A percentile compares a stretch with the other conserved stretches of the same genome.
These are phyloP conservation scores for Candida koratica DNA, from an alignment of 805 yeast species.

Conservation along the genomic window DNA sequence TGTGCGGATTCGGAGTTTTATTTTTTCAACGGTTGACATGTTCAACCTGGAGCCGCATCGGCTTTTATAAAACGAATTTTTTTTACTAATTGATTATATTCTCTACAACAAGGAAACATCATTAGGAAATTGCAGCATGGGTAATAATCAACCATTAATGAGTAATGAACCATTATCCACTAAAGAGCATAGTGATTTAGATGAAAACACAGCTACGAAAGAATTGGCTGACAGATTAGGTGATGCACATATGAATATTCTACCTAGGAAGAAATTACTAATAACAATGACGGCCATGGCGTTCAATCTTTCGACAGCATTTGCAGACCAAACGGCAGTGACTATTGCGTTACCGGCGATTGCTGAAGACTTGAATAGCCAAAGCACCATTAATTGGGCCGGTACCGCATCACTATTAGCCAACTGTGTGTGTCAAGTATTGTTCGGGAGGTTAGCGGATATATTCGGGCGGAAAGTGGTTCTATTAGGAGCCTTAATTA, in stretches of 20 bases:
- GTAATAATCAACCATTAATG: too few relatives aligned
- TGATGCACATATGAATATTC: slow-evolving; percentile 37
- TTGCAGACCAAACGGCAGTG: slow-evolving; percentile 44
- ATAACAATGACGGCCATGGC: slow-evolving; percentile 32
- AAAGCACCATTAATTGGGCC: slow-evolving; percentile 56
- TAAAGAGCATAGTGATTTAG: neutral
- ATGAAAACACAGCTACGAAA: neutral
- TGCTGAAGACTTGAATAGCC: slow-evolving; percentile 42
- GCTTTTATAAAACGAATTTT: slow-evolving; percentile 1
- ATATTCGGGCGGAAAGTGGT: slow-evolving; percentile 53
- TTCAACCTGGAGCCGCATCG: slow-evolving; percentile 7
- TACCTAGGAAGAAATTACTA: slow-evolving; percentile 33
- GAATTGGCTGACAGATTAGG: slow-evolving; percentile 24
- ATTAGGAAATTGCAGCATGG: too few relatives aligned
- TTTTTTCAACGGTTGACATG: too few relatives aligned
- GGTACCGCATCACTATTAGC: slow-evolving; percentile 69
- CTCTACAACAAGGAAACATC: too few relatives aligned
- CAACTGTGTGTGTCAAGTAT: slow-evolving; percentile 69
- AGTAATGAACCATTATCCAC: too few relatives aligned
- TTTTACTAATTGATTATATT: too few relatives aligned
- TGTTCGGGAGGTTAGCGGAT: slow-evolving; percentile 69
- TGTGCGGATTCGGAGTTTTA: too few relatives aligned
- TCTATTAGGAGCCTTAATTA: slow-evolving; percentile 39
- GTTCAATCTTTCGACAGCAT: slow-evolving; percentile 35
- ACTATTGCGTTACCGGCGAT: slow-evolving; percentile 44